These are phyloP conservation scores for Tolypocladium endophyticum DNA, from an alignment of 2,329 filamentous ascomycete species.

Conservation along the genomic window DNA sequence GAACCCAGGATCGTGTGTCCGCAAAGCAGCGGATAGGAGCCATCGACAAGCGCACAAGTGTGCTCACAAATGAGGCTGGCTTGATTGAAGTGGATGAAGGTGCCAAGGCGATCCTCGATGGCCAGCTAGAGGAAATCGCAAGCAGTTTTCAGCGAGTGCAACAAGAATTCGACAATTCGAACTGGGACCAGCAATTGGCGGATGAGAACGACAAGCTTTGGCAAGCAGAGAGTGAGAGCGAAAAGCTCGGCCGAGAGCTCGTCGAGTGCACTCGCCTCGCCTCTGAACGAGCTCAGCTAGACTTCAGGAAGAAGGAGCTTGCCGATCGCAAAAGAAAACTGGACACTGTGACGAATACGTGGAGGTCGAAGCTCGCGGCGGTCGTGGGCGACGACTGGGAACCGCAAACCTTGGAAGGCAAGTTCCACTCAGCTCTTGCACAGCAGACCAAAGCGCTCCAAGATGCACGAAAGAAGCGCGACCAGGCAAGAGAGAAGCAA, in stretches of 20 bases:
- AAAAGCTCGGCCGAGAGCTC: slow-evolving; percentile 67
- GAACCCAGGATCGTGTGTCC: slow-evolving; percentile 63
- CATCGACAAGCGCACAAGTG: slow-evolving; percentile 60
- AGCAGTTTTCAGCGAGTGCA: slow-evolving; percentile 50
- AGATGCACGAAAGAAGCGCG: slow-evolving; percentile 59
- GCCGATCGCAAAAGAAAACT: slow-evolving; percentile 64
- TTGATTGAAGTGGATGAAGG: slow-evolving; percentile 81
- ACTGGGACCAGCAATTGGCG: slow-evolving; percentile 62
- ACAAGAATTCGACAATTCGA: slow-evolving; percentile 49
- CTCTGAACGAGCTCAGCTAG: slow-evolving; percentile 72
- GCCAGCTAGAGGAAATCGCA: slow-evolving; percentile 60
- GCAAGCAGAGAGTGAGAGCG: slow-evolving; percentile 60
- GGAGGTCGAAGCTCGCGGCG: slow-evolving; percentile 57
- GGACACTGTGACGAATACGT: slow-evolving; percentile 65
- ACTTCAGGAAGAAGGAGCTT: slow-evolving; percentile 72
- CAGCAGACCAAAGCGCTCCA: slow-evolving; percentile 46
- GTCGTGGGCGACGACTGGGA: slow-evolving; percentile 59
- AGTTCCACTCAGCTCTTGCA: slow-evolving; percentile 55
- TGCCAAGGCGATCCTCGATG: slow-evolving; percentile 64
- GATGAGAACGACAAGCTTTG: slow-evolving; percentile 55
- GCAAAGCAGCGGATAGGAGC: slow-evolving; percentile 61
- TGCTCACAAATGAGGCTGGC: slow-evolving; percentile 58
- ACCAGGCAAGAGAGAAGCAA: slow-evolving; percentile 60
- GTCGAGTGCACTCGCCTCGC: slow-evolving; percentile 73
- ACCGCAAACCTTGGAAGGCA: slow-evolving; percentile 55